Base-by-base conservation (phyloP, 2,329 filamentous ascomycete species). In the Xylaria sp. region DNA sequence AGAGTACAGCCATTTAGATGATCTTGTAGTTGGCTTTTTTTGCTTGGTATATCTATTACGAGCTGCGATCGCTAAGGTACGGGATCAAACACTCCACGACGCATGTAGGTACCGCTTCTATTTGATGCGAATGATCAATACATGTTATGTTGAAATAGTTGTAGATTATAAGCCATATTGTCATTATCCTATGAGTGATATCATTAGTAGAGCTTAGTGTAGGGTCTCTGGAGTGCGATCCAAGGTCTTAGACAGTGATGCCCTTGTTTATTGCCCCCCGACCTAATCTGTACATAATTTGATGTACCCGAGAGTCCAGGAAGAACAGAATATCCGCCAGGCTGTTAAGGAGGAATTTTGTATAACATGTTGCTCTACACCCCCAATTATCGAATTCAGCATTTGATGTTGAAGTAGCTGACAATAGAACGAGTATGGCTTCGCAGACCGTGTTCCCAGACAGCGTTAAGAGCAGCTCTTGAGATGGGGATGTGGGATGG, bases 201-300 rank as follows among this genome's bases (percentile, higher is more conserved):
- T 57, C 74, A 76, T 57, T 77, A 78, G n/a, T 49, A 76, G 75
- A 1, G 70, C 71, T 1, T 70, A 69, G 19, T 68, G 72, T 4
- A 61, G 64, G 8, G 72, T 73, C 1, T 65, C 71, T 2, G 75
- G 76, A 3, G 77, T 67, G 16, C 65, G 77, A 17, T 71, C 76
- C 1, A 71, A 67, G 49, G 60, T 74, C 2, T 63, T 72, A n/a
- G 65, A 64, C 19, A 79, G 77, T 57, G 74, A 74, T 1, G 66
- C 80, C 39, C 61, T 78, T 46, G 78, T 71, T 51, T 80, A 77
- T 64, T 80, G 80, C 56, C 71, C 76, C 41, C 69, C 69, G 1
- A 61, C 54, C 9, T 71, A 1, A 61, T 54, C 9, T 71, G 76
- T 29, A 48, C 47, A 2, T n/a, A 64, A 69, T 26, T 68, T 74